phyloP scores from a whole-genome alignment of 306 rosid genomes.

The Amphicarpaea edgeworthii region DNA sequence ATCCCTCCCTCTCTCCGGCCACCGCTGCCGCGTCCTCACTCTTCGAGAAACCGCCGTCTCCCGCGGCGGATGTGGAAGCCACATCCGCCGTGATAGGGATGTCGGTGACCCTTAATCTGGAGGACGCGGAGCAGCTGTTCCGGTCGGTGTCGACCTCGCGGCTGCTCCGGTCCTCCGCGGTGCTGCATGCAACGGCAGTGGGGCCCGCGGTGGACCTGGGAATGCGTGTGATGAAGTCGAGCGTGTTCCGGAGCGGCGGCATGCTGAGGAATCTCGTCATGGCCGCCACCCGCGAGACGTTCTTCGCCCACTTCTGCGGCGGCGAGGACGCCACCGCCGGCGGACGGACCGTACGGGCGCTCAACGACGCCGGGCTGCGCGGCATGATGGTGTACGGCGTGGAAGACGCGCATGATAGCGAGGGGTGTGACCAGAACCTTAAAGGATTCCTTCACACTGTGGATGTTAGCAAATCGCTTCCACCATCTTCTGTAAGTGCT shows the following conservation, averaged over 20 bases:
- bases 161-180: constrained; percentile 65
- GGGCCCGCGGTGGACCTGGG: constrained; percentile 83
- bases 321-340: constrained; percentile 64
- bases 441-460: constrained; percentile 65
- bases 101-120: constrained; percentile 20
- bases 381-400: constrained; percentile 81
- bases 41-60: not conserved
- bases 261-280: constrained; percentile 33
- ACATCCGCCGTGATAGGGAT: no score
- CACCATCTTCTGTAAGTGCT: constrained; percentile 70
- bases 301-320: constrained; percentile 83
- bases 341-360: constrained; percentile 27
- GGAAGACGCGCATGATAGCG: constrained; percentile 75
- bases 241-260: constrained; percentile 45
- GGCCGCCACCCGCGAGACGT: constrained; percentile 47
- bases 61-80: not conserved
- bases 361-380: constrained; percentile 65
- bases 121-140: constrained; percentile 58
- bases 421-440: constrained; percentile 66
- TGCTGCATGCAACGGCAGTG: constrained; percentile 68
- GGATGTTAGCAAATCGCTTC: constrained; percentile 69
- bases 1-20: not conserved
- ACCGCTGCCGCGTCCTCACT: not conserved
- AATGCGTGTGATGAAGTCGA: constrained; percentile 76
- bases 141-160: constrained; percentile 47